Percentiles rank a stretch among this genome's conserved stretches.
phyloP scores from a whole-genome alignment of 140 eudicot species.

The Flaveria floridana region DNA sequence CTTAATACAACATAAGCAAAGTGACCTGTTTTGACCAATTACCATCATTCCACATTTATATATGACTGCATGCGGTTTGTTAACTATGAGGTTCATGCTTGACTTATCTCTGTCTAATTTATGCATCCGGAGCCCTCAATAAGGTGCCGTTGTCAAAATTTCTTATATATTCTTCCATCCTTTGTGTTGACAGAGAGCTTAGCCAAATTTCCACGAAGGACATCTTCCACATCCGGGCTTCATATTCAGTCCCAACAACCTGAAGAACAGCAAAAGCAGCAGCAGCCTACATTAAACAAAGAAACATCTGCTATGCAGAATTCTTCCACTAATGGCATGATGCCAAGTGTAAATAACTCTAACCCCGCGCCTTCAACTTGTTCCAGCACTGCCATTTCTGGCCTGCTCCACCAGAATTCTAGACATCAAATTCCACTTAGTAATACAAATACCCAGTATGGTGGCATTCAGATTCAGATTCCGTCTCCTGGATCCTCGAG shows the following conservation, averaged over 20 bases:
- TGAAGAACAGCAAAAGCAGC: slow-evolving; percentile 57
- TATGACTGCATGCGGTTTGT: background rate
- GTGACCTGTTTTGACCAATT: background rate
- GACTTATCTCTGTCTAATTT: background rate
- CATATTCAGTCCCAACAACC: slow-evolving; percentile 62
- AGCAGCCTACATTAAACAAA: slow-evolving; percentile 53
- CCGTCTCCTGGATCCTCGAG: slow-evolving; percentile 77
- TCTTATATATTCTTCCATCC: background rate
- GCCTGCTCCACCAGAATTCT: slow-evolving; percentile 81
- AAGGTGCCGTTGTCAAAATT: background rate
- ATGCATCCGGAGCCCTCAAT: background rate
- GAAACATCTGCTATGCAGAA: slow-evolving; percentile 55
- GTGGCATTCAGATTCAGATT: slow-evolving; percentile 66
- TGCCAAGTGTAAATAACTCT: slow-evolving; percentile 55
- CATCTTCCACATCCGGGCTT: slow-evolving; percentile 58
- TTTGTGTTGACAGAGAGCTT: slow-evolving; percentile 72
- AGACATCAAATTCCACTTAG: slow-evolving; percentile 67
- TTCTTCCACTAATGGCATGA: slow-evolving; percentile 52
- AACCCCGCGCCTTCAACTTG: slow-evolving; percentile 54
- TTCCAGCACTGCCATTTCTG: slow-evolving; percentile 58
- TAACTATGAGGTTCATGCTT: background rate
- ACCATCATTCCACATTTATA: background rate
- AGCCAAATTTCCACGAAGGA: slow-evolving; percentile 84
- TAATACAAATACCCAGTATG: slow-evolving; percentile 49
- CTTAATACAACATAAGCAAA: background rate